Conservation (phyloP, 2,329 filamentous ascomycete genomes). For the Sclerotinia nivalis region DNA sequence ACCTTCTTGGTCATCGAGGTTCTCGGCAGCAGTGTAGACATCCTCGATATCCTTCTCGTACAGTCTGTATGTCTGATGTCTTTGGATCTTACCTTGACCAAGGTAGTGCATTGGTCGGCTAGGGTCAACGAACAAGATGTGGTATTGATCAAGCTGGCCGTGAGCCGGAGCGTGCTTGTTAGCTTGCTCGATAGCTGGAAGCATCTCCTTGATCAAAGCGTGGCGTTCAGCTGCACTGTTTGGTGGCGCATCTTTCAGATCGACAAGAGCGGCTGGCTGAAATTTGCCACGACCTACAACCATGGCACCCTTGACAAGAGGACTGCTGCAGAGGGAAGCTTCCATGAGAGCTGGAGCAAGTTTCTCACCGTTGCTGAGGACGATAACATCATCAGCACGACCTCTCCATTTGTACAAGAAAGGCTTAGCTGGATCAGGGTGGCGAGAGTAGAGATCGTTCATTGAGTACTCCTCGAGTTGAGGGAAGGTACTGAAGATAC, state of each 20-base stretch:
- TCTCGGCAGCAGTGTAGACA: constrained; percentile 37
- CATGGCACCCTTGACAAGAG: constrained; percentile 41
- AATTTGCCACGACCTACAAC: constrained; percentile 41
- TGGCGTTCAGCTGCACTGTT: constrained; percentile 17
- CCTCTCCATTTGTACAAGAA: constrained; percentile 27
- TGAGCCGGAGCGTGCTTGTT: constrained; percentile 39
- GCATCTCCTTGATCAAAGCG: constrained; percentile 34
- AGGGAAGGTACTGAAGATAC: constrained; percentile 29
- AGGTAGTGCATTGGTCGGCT: constrained; percentile 42
- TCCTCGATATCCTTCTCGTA: constrained; percentile 41
- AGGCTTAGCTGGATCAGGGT: constrained; percentile 28
- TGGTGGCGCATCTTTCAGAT: constrained; percentile 20
- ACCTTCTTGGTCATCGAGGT: constrained; percentile 26
- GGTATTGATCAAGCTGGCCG: constrained; percentile 37
- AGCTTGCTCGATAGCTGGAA: constrained; percentile 40
- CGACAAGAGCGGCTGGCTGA: constrained; percentile 27
- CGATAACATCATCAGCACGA: constrained; percentile 30
- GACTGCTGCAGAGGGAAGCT: constrained; percentile 41
- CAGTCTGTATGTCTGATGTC: constrained; percentile 37
- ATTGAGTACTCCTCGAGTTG: constrained; percentile 28
- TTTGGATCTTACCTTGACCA: constrained; percentile 44
- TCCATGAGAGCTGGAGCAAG: constrained; percentile 47
- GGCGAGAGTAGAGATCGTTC: constrained; percentile 28
- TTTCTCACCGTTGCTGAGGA: constrained; percentile 46
- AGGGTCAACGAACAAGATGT: constrained; percentile 40